Percentiles rank a stretch among this genome's conserved stretches.
Conservation (phyloP, 805 yeast species). For the Wickerhamiella shivajii region DNA sequence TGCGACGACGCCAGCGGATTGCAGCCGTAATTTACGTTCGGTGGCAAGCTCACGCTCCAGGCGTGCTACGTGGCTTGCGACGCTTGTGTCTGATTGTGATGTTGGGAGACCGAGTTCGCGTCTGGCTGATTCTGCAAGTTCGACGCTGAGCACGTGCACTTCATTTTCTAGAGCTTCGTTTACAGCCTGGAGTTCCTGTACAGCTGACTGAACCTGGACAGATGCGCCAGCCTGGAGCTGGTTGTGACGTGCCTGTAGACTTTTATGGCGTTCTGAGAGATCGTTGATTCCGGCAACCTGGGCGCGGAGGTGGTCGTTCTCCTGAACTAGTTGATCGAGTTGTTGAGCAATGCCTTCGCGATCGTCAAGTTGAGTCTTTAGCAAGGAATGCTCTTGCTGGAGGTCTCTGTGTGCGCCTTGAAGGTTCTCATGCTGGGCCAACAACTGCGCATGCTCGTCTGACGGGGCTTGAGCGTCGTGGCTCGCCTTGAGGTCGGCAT, state of each 20-base stretch:
- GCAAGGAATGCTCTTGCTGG: slow-evolving; percentile 1
- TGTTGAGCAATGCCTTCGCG: too few relatives aligned
- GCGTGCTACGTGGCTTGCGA: slow-evolving; percentile 16
- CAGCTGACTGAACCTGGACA: background rate
- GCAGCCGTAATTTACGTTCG: slow-evolving; percentile 23
- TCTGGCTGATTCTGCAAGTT: slow-evolving; percentile 26
- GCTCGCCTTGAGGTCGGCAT: background rate
- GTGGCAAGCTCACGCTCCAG: slow-evolving; percentile 21
- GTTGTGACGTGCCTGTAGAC: background rate
- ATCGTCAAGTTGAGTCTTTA: too few relatives aligned
- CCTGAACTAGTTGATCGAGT: too few relatives aligned
- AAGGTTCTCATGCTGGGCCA: slow-evolving; percentile 1
- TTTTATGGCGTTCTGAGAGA: background rate
- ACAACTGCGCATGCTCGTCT: slow-evolving; percentile 1
- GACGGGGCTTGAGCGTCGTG: background rate
- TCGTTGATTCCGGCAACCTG: too few relatives aligned
- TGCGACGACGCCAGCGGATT: slow-evolving; percentile 14
- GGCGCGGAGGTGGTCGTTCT: too few relatives aligned
- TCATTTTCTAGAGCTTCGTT: slow-evolving; percentile 21
- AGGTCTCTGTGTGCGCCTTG: slow-evolving; percentile 3
- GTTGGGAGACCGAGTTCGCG: slow-evolving; percentile 23
- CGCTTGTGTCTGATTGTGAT: slow-evolving; percentile 1
- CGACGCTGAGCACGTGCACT: slow-evolving; percentile 23
- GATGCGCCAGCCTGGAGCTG: slow-evolving; percentile 1
- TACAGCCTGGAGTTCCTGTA: slow-evolving; percentile 13